Evolutionary conservation across 83 land plant species (phyloP).

Genomic region (Diphasiastrum complanatum): DNA sequence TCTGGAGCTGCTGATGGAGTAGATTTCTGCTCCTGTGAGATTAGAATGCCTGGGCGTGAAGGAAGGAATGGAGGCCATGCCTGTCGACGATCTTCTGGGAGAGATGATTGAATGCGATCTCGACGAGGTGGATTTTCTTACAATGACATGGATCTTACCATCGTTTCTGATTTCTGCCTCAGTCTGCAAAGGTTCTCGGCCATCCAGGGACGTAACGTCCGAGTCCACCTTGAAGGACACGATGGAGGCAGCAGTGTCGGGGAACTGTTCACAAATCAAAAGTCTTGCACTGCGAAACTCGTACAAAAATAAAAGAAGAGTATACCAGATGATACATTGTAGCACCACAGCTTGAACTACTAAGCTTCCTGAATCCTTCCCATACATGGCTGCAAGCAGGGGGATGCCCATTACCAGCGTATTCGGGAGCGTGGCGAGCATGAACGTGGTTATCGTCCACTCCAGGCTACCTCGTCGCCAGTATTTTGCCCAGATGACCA

Average conservation of each 20-base stretch:
- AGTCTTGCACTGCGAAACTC: constrained; percentile 12
- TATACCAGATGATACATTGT: constrained; percentile 11
- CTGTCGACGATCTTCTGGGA: not conserved
- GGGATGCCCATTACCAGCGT: constrained; percentile 18
- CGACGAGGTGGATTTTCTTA: constrained; percentile 10
- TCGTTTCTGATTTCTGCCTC: constrained; percentile 10
- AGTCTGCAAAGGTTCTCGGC: constrained; percentile 6
- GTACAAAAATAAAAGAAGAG: constrained; percentile 4
- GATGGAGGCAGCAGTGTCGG: constrained; percentile 15
- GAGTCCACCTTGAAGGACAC: constrained; percentile 15
- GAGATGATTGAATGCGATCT: not conserved
- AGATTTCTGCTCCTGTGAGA: constrained; percentile 8
- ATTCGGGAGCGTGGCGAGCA: constrained; percentile 10
- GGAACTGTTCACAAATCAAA: constrained; percentile 3
- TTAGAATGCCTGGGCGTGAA: constrained; percentile 8
- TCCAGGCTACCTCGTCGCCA: constrained; percentile 3
- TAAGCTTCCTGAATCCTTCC: not conserved
- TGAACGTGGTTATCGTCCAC: constrained; percentile 7
- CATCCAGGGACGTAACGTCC: constrained; percentile 1
- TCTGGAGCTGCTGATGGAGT: constrained; percentile 1
- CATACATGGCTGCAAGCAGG: constrained; percentile 19
- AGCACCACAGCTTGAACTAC: constrained; percentile 12
- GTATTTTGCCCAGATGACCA: not conserved
- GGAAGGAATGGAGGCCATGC: constrained; percentile 3
- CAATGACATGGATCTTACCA: constrained; percentile 12